Conservation (phyloP, 257 asterid species). For the Solanum appendiculatum region DNA sequence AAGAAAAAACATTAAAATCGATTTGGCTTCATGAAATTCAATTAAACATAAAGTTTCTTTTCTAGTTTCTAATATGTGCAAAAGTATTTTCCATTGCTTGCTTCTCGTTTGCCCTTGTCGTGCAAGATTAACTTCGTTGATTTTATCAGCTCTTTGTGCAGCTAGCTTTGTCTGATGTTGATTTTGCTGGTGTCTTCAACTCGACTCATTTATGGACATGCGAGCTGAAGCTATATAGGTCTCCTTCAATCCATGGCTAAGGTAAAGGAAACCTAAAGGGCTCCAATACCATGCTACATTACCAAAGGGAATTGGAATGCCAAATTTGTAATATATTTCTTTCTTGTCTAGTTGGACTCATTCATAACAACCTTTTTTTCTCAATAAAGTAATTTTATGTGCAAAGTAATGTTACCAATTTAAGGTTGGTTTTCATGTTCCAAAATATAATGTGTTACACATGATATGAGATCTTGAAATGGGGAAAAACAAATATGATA, state of each 20-base stretch:
- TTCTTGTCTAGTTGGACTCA: not conserved
- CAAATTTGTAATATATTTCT: not conserved
- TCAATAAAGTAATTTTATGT: not conserved
- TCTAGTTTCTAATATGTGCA: not conserved
- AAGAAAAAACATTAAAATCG: not conserved
- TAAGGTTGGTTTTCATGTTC: not conserved
- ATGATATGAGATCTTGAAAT: not conserved
- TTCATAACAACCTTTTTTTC: not conserved
- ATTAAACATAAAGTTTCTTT: not conserved
- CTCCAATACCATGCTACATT: not conserved
- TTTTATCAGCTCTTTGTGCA: not conserved
- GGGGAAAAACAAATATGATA: not conserved
- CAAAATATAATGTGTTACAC: not conserved
- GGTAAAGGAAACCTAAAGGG: not conserved
- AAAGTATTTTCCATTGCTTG: not conserved
- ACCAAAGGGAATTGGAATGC: not conserved
- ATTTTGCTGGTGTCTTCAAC: not conserved
- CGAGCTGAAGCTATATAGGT: not conserved
- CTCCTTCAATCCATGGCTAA: not conserved
- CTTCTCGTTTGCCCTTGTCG: not conserved
- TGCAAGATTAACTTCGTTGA: not conserved
- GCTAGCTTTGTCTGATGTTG: not conserved
- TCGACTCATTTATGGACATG: not conserved
- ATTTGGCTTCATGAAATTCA: not conserved
- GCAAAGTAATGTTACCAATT: not conserved